phyloP scores from a whole-genome alignment of 2,329 filamentous ascomycete genomes.

The Iodosphaeria phyllophila region DNA sequence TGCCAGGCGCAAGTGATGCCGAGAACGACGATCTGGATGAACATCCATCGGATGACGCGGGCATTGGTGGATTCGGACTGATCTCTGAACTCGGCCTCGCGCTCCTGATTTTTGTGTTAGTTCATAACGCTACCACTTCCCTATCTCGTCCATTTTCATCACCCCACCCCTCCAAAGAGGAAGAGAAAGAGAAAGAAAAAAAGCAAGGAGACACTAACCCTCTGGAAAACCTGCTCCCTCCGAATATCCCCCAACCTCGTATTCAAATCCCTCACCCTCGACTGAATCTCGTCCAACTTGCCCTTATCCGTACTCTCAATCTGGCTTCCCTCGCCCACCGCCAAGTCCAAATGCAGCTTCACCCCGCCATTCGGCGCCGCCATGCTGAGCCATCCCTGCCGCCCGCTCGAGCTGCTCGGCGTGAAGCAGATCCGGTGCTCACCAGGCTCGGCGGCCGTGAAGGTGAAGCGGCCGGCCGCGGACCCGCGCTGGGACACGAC shows the following conservation, averaged over 20 bases:
- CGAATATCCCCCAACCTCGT: constrained; percentile 71
- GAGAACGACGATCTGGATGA: constrained; percentile 74
- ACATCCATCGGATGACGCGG: constrained; percentile 82
- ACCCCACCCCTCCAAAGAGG: background rate
- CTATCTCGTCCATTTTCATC: background rate
- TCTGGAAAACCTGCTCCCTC: constrained; percentile 89
- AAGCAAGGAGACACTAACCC: constrained; percentile 33
- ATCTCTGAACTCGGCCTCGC: constrained; percentile 94
- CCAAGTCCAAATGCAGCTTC: constrained; percentile 72
- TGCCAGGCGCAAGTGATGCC: constrained; percentile 91
- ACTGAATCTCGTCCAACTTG: constrained; percentile 78
- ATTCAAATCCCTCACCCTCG: constrained; percentile 80
- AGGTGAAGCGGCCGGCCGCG: constrained; percentile 72
- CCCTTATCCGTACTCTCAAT: constrained; percentile 88
- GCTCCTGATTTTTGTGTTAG: constrained; percentile 42
- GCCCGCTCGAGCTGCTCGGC: constrained; percentile 53
- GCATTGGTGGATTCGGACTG: constrained; percentile 88
- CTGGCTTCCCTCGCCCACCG: constrained; percentile 82
- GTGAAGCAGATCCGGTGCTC: constrained; percentile 94
- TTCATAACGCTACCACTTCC: constrained; percentile 1
- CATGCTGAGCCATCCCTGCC: constrained; percentile 52
- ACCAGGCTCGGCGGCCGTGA: constrained; percentile 84
- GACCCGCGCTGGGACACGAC: constrained; percentile 74
- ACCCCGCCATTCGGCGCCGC: constrained; percentile 54
- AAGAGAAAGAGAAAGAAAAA: too few species aligned